These are phyloP conservation scores for Diplodia sapinea DNA, from an alignment of 2,329 filamentous ascomycete genomes.

Conservation along the genomic window DNA sequence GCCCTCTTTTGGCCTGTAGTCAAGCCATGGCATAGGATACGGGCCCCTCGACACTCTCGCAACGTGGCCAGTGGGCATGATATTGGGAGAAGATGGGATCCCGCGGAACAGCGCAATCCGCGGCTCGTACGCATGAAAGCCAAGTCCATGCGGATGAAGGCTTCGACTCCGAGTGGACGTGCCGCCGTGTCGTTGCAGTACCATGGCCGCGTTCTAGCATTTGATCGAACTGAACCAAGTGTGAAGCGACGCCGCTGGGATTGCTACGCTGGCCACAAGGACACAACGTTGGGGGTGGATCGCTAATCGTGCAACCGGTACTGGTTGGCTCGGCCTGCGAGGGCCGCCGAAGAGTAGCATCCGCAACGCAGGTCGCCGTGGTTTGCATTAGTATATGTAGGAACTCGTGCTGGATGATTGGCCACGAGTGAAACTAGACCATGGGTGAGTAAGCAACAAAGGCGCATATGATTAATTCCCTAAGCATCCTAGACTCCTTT, in stretches of 20 bases:
- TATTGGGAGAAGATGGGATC: not conserved
- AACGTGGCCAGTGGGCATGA: not conserved
- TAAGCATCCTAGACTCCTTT: slow-evolving; percentile 14
- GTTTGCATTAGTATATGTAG: slow-evolving; percentile 30
- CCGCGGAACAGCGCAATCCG: not conserved
- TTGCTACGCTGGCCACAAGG: slow-evolving; percentile 19
- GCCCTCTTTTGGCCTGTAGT: slow-evolving; percentile 12
- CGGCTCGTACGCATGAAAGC: not conserved
- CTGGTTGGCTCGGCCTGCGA: slow-evolving; percentile 17
- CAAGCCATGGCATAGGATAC: slow-evolving; percentile 18
- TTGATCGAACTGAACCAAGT: slow-evolving; percentile 9
- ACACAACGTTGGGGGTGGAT: slow-evolving; percentile 2
- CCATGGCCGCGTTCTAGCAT: not conserved
- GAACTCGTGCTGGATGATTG: slow-evolving; percentile 30
- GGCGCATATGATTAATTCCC: slow-evolving; percentile 26
- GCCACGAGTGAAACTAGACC: slow-evolving; percentile 16
- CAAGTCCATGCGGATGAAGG: not conserved
- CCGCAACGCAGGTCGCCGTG: slow-evolving; percentile 26
- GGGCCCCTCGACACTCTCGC: not conserved
- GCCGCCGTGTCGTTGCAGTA: slow-evolving; percentile 8
- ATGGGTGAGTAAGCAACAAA: slow-evolving; percentile 28
- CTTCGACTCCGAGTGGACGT: slow-evolving; percentile 2
- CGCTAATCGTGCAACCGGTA: slow-evolving; percentile 25
- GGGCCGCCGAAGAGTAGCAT: slow-evolving; percentile 14
- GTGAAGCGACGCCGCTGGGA: slow-evolving; percentile 11